A percentile compares a stretch with the other conserved stretches of the same genome.
phyloP scores from a whole-genome alignment of 805 yeast genomes.

The Nakazawaea peltata region DNA sequence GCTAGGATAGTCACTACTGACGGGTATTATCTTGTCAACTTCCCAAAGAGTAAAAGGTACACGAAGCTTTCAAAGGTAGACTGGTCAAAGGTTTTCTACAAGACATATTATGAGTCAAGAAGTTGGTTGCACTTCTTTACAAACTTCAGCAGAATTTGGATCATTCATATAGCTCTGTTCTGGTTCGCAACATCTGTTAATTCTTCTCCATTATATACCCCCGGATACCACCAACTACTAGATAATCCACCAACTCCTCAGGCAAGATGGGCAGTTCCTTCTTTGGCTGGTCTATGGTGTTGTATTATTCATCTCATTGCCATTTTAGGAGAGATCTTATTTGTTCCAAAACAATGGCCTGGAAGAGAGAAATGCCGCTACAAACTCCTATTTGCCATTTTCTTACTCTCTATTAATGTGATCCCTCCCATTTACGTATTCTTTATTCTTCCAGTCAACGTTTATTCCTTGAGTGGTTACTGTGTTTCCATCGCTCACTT shows the following conservation, averaged over 20 bases:
- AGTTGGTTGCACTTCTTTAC: constrained; percentile 43
- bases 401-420: constrained; percentile 25
- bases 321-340: constrained; percentile 31
- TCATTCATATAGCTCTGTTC: constrained; percentile 39
- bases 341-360: constrained; percentile 40
- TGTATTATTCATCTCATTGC: constrained; percentile 33
- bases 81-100: constrained; percentile 34
- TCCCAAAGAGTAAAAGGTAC: constrained; percentile 25
- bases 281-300: constrained; percentile 39
- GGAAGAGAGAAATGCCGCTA: constrained; percentile 31
- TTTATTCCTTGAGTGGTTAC: constrained; percentile 26
- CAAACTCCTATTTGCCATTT: constrained; percentile 24
- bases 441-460: constrained; percentile 27
- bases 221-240: constrained; percentile 27
- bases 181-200: constrained; percentile 47
- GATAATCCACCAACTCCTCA: constrained; percentile 39
- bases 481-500: constrained; percentile 34
- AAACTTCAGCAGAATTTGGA: constrained; percentile 46
- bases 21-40: constrained; percentile 21
- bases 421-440: constrained; percentile 34
- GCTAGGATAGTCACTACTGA: constrained; percentile 24
- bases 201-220: constrained; percentile 41
- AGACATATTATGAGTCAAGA: constrained; percentile 39
- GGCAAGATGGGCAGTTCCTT: constrained; percentile 32
- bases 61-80: constrained; percentile 21